These are phyloP conservation scores for Metarhizium brunneum DNA, from an alignment of 2,329 filamentous ascomycete species.

Conservation along the genomic window DNA sequence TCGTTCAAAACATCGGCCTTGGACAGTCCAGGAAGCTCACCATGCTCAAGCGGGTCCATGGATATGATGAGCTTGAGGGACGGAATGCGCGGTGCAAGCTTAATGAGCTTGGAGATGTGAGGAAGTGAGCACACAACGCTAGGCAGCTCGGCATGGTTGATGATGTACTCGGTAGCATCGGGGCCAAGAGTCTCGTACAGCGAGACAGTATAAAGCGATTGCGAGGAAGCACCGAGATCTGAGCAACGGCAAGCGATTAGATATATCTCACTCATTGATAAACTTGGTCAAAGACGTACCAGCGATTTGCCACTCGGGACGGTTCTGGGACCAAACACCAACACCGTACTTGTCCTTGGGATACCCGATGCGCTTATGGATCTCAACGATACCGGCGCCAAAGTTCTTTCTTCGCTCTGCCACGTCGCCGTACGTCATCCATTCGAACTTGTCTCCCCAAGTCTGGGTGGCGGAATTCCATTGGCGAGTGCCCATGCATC, in stretches of 20 bases:
- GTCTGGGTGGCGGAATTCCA: conserved; percentile 68
- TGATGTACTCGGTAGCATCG: conserved; percentile 87
- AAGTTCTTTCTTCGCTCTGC: conserved; percentile 72
- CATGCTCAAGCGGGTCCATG: conserved; percentile 71
- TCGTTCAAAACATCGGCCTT: conserved; percentile 71
- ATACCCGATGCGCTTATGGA: conserved; percentile 66
- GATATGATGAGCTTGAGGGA: conserved; percentile 80
- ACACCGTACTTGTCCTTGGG: conserved; percentile 56
- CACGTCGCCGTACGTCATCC: conserved; percentile 76
- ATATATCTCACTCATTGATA: neutral
- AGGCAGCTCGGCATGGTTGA: conserved; percentile 74
- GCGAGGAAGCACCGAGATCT: conserved; percentile 83
- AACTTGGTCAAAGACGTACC: conserved; percentile 31
- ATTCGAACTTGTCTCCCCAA: conserved; percentile 67
- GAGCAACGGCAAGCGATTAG: neutral
- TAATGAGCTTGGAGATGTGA: conserved; percentile 73
- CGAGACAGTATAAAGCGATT: conserved; percentile 81
- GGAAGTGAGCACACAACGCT: conserved; percentile 71
- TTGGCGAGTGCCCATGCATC: conserved; percentile 70
- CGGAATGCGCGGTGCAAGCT: conserved; percentile 67
- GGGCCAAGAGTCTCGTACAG: conserved; percentile 94
- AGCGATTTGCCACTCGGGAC: conserved; percentile 79
- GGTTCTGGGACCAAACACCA: conserved; percentile 80
- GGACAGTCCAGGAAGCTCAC: conserved; percentile 66
- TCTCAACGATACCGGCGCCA: conserved; percentile 73